phyloP scores from a whole-genome alignment of 768 basidiomycete genomes.

The Butyriboletus loyo region DNA sequence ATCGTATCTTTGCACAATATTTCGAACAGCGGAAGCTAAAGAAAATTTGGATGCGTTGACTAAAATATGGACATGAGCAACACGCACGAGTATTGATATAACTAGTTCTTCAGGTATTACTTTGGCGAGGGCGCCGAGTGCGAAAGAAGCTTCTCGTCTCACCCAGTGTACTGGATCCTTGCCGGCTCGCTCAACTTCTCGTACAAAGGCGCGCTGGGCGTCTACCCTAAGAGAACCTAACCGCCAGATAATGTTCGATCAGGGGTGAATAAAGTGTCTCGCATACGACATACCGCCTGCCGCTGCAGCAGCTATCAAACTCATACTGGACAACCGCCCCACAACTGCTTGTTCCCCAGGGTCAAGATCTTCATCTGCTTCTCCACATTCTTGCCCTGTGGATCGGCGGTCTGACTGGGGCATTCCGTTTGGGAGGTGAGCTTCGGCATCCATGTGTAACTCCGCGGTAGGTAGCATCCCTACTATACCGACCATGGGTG shows the following conservation, averaged over 20 bases:
- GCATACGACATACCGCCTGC: constrained; percentile 58
- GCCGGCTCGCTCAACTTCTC: constrained; percentile 68
- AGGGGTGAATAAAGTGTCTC: constrained; percentile 4
- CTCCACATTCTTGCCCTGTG: constrained; percentile 15
- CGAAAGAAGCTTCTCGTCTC: constrained; percentile 81
- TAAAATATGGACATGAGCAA: constrained; percentile 4
- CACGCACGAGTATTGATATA: constrained; percentile 54
- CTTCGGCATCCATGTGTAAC: constrained; percentile 8
- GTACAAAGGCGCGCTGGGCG: constrained; percentile 62
- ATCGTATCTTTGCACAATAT: constrained; percentile 61
- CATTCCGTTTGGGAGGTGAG: constrained; percentile 8
- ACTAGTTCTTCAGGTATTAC: constrained; percentile 77
- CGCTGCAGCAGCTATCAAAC: constrained; percentile 83
- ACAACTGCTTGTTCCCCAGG: constrained; percentile 71
- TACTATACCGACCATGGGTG: constrained; percentile 6
- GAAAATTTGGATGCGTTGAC: constrained; percentile 5
- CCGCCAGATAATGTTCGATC: constrained; percentile 4
- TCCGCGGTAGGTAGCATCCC: constrained; percentile 6
- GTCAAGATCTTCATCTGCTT: constrained; percentile 40
- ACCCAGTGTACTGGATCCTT: constrained; percentile 74
- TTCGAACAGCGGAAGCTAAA: constrained; percentile 79
- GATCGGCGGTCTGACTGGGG: constrained; percentile 14
- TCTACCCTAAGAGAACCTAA: constrained; percentile 55
- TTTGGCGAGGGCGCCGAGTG: constrained; percentile 85
- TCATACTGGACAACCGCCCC: constrained; percentile 89